phyloP scores from a whole-genome alignment of 2,329 filamentous ascomycete genomes.

The Cercospora sp. region DNA sequence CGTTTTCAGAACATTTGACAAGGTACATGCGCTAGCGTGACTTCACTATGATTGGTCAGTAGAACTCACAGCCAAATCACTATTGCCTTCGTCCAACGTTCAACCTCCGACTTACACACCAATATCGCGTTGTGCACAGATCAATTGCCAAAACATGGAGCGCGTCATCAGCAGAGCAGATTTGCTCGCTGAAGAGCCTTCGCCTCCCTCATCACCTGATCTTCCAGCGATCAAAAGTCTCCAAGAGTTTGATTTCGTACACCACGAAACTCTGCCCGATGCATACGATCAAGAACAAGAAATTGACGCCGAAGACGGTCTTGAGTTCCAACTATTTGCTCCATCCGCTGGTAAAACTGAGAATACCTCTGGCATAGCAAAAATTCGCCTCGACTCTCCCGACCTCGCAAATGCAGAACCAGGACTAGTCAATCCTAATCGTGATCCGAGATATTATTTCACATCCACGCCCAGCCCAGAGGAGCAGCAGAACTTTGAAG shows the following conservation, averaged over 20 bases:
- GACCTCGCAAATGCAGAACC: conserved; percentile 17
- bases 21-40: background rate
- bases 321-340: conserved; percentile 28
- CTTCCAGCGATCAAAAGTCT: conserved; percentile 8
- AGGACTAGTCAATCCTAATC: conserved; percentile 21
- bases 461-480: background rate
- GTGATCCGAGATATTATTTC: conserved; percentile 28
- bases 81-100: background rate
- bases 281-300: background rate
- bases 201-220: conserved; percentile 18
- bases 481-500: conserved; percentile 15
- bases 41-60: background rate
- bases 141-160: conserved; percentile 18
- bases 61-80: background rate
- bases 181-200: conserved; percentile 18
- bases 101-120: background rate
- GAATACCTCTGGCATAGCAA: conserved; percentile 12
- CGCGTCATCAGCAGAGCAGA: conserved; percentile 26
- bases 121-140: background rate
- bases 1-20: background rate
- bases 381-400: conserved; percentile 30
- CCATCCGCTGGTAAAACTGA: conserved; percentile 9
- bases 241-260: conserved; percentile 25
- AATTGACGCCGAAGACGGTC: conserved; percentile 16
- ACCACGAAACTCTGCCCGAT: conserved; percentile 7